Evolutionary conservation across 108 stramenopile genomes (phyloP), one percentile per base, ranked within the genome.

Genomic region (Nitzschia sp.): DNA sequence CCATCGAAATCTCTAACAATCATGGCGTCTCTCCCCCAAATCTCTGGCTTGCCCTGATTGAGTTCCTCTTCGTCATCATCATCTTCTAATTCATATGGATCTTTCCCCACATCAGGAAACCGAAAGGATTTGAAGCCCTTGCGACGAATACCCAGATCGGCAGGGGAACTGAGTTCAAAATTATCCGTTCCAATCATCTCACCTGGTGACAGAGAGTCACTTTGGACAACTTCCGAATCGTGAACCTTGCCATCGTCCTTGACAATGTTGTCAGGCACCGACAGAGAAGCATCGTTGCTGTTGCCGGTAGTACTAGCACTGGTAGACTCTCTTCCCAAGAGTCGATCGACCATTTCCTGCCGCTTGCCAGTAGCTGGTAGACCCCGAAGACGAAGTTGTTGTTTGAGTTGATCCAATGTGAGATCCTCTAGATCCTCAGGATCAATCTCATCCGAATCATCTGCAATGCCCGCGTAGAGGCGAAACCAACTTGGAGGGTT

Each of bases 1-100:
- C 87, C 89, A 70, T 93, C 89, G 56, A 85, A 89, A 57, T 93
- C 92, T 26, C 89, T 81, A 0, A 93, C 86, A 73, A 93, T 90
- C 39, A 64, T 77, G 15, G 89, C 89, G 51, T 90, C 87, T 11
- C 78, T 63, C 46, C 92, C 92, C 92, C 92, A 93, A 7, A 86
- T 86, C 76, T 93, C 92, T n/a, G 91, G 82, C 39, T 79, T 56
- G 12, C 75, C 75, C 34, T 64, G 55, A 7, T 72, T 73, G 10
- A 53, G 25, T 15, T 68, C 57, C 0, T 80, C 84, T 0, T 77
- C 67, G 10, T 63, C 63, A 15, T 59, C 67, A 2, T 48, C 46
- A 17, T 48, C 43, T 25, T 53, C 46, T 3, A 17, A 15, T 48
- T 15, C 14, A 48, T 15, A 48, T 48, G 46, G 24, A 54, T 48